Conservation (phyloP, 306 rosid species). For the Cucurbita pepo region DNA sequence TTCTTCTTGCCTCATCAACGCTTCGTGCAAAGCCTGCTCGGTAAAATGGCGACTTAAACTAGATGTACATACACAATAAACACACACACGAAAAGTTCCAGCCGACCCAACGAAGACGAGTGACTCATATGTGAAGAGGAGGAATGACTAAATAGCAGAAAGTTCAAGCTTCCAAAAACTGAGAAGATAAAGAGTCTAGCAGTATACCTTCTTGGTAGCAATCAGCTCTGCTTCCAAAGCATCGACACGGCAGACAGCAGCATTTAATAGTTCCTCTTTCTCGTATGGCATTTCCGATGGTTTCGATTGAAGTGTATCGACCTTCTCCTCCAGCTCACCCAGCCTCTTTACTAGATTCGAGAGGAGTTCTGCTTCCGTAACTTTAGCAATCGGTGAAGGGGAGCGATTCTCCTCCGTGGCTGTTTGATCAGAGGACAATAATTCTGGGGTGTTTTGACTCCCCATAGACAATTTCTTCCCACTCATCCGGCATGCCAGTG, state of each 20-base stretch:
- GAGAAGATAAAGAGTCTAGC: neutral
- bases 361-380: constrained; percentile 30
- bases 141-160: neutral
- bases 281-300: constrained; percentile 88
- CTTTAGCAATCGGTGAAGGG: constrained; percentile 27
- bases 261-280: constrained; percentile 87
- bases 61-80: neutral
- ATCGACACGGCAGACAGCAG: constrained; percentile 96
- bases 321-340: constrained; percentile 83
- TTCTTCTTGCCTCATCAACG: constrained; percentile 89
- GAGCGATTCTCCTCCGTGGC: constrained; percentile 20
- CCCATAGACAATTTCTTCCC: constrained; percentile 25
- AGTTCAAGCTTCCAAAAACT: neutral
- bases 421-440: constrained; percentile 12
- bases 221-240: constrained; percentile 92
- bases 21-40: constrained; percentile 75
- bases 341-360: constrained; percentile 53
- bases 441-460: constrained; percentile 19
- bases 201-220: constrained; percentile 75
- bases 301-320: constrained; percentile 59
- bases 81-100: no score
- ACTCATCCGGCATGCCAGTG: constrained; percentile 28
- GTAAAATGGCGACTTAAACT: neutral
- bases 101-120: neutral
- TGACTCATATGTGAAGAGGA: neutral